phyloP scores from a whole-genome alignment of 2,329 filamentous ascomycete species.

The Alternaria consortialis region DNA sequence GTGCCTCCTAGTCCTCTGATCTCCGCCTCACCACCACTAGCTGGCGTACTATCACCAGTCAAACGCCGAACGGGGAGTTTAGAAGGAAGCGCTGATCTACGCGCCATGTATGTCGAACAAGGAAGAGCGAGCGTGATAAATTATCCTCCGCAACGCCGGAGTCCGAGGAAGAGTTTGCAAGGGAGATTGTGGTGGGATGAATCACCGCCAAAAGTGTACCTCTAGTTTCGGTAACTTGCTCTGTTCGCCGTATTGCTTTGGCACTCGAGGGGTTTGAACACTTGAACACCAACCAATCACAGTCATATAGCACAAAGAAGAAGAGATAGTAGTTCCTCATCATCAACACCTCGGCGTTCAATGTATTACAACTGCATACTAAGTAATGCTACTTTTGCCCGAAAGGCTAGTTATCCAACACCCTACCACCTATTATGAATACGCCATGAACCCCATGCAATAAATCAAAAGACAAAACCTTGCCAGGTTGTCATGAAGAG shows the following conservation, averaged over 20 bases:
- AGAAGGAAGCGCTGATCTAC: background rate
- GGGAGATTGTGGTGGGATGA: constrained; percentile 2
- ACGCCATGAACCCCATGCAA: constrained; percentile 7
- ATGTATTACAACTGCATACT: constrained; percentile 9
- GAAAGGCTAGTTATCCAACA: background rate
- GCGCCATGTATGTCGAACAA: constrained; percentile 1
- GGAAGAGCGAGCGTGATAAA: background rate
- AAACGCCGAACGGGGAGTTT: background rate
- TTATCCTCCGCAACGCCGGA: background rate
- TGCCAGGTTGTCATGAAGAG: constrained; percentile 16
- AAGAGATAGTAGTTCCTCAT: background rate
- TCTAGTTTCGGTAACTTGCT: background rate
- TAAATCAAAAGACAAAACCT: constrained; percentile 1
- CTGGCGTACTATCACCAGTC: background rate
- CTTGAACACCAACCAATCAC: background rate
- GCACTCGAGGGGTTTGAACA: background rate
- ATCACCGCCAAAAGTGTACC: background rate
- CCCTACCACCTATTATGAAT: background rate
- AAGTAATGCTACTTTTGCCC: background rate
- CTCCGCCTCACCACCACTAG: background rate
- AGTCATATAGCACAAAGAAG: background rate
- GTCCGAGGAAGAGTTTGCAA: constrained; percentile 1
- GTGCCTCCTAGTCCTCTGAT: background rate
- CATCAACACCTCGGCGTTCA: background rate
- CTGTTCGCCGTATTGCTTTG: background rate